These are phyloP conservation scores for Coniferiporia sulphurascens DNA, from an alignment of 1,284 basidiomycete genomes.

Conservation along the genomic window DNA sequence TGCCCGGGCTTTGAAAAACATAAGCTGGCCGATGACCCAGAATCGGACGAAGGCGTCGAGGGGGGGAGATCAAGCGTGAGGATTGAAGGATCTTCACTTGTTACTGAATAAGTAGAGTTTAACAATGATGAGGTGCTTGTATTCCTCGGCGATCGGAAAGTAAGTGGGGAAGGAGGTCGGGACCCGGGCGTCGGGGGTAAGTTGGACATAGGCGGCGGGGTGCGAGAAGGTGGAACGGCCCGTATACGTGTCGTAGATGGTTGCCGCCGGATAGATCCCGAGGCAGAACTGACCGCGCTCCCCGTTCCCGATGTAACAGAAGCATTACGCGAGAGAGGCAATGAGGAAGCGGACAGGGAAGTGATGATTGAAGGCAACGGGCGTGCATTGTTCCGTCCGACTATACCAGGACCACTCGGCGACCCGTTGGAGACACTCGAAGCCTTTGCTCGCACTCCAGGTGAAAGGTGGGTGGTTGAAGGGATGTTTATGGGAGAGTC, in stretches of 20 bases:
- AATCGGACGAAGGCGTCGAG: conserved; percentile 7
- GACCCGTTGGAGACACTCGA: conserved; percentile 13
- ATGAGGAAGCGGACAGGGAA: conserved; percentile 6
- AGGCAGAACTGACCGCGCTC: conserved; percentile 3
- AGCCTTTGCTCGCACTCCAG: conserved; percentile 2
- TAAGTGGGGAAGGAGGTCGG: conserved; percentile 13
- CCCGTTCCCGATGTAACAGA: conserved; percentile 6
- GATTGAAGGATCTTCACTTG: conserved; percentile 11
- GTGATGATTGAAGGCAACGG: conserved; percentile 11
- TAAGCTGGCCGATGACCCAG: conserved; percentile 13
- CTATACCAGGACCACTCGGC: background rate
- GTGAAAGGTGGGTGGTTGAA: conserved; percentile 1
- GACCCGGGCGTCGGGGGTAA: conserved; percentile 15
- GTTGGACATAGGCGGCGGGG: conserved; percentile 13
- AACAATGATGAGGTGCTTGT: conserved; percentile 9
- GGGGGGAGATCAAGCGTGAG: conserved; percentile 15
- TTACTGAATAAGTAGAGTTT: conserved; percentile 6
- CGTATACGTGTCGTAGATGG: conserved; percentile 16
- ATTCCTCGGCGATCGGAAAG: conserved; percentile 15
- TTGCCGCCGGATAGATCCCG: conserved; percentile 9
- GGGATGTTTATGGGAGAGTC: conserved; percentile 1
- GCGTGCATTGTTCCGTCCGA: background rate
- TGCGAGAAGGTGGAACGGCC: conserved; percentile 16
- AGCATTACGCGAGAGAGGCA: conserved; percentile 9
- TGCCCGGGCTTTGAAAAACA: conserved; percentile 8